phyloP scores from a whole-genome alignment of 805 yeast genomes.

The Starmerella gropengiesseri region DNA sequence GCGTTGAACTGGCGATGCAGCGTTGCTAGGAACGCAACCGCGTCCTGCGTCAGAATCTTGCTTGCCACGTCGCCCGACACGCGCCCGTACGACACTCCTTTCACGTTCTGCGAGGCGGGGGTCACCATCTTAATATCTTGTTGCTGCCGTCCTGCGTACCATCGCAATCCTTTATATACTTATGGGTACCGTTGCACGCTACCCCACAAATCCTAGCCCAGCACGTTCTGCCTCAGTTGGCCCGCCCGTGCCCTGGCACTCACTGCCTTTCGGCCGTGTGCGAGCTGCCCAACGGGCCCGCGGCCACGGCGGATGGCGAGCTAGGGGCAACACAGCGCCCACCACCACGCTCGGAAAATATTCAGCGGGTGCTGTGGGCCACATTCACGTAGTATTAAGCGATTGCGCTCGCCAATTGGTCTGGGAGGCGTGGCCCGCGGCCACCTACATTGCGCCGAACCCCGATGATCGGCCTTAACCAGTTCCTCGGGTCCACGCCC shows the following conservation, averaged over 20 bases:
- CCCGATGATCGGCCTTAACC: slow-evolving; percentile 6
- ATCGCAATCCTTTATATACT: slow-evolving; percentile 7
- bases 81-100: slow-evolving; percentile 48
- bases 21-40: slow-evolving; percentile 54
- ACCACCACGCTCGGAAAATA: too few relatives aligned
- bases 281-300: too few relatives aligned
- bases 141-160: too few relatives aligned
- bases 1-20: slow-evolving; percentile 54
- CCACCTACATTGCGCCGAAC: too few relatives aligned
- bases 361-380: too few relatives aligned
- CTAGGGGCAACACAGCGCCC: too few relatives aligned
- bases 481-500: slow-evolving; percentile 5
- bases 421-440: too few relatives aligned
- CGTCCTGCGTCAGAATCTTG: slow-evolving; percentile 51
- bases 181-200: background rate
- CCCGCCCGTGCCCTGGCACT: background rate
- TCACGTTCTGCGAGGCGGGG: slow-evolving; percentile 25
- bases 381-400: too few relatives aligned
- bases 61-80: slow-evolving; percentile 39
- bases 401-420: too few relatives aligned
- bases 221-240: background rate
- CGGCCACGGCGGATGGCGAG: too few relatives aligned
- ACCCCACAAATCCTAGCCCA: slow-evolving; percentile 11
- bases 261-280: too few relatives aligned
- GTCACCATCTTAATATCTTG: slow-evolving; percentile 22